These are phyloP conservation scores for Lecanoromycetidae sp. DNA, from an alignment of 2,329 filamentous ascomycete genomes.

Conservation along the genomic window DNA sequence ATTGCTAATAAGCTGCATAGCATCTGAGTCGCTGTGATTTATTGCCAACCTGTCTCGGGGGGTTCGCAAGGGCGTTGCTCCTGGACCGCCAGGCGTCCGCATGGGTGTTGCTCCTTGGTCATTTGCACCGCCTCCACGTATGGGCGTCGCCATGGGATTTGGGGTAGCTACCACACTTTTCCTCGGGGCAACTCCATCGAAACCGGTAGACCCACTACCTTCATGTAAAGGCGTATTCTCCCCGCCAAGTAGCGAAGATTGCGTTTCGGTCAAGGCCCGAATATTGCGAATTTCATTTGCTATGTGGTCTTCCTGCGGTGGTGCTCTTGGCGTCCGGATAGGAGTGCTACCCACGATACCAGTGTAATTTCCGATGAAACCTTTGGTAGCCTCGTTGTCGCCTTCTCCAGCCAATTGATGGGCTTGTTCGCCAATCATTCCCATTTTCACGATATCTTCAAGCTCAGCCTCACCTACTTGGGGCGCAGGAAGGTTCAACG, in stretches of 20 bases:
- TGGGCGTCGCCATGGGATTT: slow-evolving; percentile 86
- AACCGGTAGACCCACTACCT: slow-evolving; percentile 70
- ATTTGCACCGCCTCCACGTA: slow-evolving; percentile 48
- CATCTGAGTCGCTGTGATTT: slow-evolving; percentile 54
- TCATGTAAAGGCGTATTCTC: slow-evolving; percentile 86
- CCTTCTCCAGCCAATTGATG: slow-evolving; percentile 61
- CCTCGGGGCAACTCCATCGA: slow-evolving; percentile 71
- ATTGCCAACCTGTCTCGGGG: slow-evolving; percentile 78
- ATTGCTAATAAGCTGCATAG: slow-evolving; percentile 54
- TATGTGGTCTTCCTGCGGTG: slow-evolving; percentile 86
- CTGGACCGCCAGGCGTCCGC: slow-evolving; percentile 48
- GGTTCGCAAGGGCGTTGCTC: slow-evolving; percentile 57
- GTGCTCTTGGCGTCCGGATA: slow-evolving; percentile 81
- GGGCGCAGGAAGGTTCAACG: slow-evolving; percentile 71
- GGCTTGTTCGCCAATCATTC: slow-evolving; percentile 80
- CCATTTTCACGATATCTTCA: slow-evolving; percentile 98
- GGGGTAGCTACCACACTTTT: slow-evolving; percentile 77
- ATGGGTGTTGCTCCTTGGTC: slow-evolving; percentile 57
- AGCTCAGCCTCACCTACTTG: slow-evolving; percentile 88
- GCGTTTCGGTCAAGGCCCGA: slow-evolving; percentile 77
- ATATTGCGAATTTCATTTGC: slow-evolving; percentile 96
- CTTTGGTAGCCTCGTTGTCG: slow-evolving; percentile 74
- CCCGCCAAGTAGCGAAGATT: slow-evolving; percentile 83
- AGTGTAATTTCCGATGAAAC: slow-evolving; percentile 77
- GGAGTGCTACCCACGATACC: slow-evolving; percentile 70